A percentile compares a stretch with the other conserved stretches of the same genome.
Evolutionary conservation across 2,329 filamentous ascomycete species (phyloP).

Genomic region (Aureobasidium melanogenum): DNA sequence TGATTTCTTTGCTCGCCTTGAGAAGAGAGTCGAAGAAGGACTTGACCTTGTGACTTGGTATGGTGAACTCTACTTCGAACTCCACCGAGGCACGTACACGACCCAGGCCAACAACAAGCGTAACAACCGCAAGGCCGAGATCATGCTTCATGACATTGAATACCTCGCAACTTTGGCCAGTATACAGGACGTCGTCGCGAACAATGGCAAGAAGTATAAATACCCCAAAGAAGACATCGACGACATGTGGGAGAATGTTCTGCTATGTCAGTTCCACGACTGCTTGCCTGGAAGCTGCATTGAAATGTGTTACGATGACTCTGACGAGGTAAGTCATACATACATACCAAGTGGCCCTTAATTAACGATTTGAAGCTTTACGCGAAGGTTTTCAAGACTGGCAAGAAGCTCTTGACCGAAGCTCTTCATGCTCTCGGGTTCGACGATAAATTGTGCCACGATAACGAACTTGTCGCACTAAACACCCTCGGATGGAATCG

Average conservation of each 20-base stretch:
- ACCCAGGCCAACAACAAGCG: conserved; percentile 96
- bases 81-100: conserved; percentile 94
- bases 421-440: conserved; percentile 61
- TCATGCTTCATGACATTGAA: conserved; percentile 79
- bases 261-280: conserved; percentile 96
- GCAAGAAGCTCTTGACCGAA: conserved; percentile 61
- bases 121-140: conserved; percentile 82
- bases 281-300: conserved; percentile 92
- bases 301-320: conserved; percentile 97
- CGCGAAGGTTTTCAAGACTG: conserved; percentile 69
- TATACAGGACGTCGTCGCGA: conserved; percentile 49
- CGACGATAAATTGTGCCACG: conserved; percentile 34
- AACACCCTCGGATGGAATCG: conserved; percentile 79
- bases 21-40: conserved; percentile 57
- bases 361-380: conserved; percentile 50
- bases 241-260: conserved; percentile 84
- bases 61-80: conserved; percentile 94
- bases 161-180: conserved; percentile 79
- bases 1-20: conserved; percentile 81
- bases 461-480: conserved; percentile 51
- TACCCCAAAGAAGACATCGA: conserved; percentile 95
- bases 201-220: conserved; percentile 49
- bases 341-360: neutral
- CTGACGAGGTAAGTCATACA: conserved; percentile 52
- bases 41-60: conserved; percentile 89